phyloP scores from a whole-genome alignment of 306 rosid genomes.

The Gynostemma pentaphyllum region DNA sequence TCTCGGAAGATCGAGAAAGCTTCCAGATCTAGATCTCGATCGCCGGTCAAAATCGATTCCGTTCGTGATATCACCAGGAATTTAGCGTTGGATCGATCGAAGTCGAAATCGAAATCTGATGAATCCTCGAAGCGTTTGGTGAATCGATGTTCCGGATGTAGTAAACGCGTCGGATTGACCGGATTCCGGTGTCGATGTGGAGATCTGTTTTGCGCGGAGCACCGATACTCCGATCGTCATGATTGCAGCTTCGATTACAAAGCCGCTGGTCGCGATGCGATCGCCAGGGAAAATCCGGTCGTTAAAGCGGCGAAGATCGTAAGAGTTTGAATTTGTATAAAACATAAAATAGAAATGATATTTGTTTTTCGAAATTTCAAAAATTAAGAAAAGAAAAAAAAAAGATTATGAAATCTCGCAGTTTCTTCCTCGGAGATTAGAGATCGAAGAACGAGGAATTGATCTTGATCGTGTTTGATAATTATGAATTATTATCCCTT shows the following conservation, averaged over 20 bases:
- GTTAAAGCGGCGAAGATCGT: slow-evolving; percentile 78
- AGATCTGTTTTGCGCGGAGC: slow-evolving; percentile 73
- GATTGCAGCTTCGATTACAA: slow-evolving; percentile 89
- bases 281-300: slow-evolving; percentile 90
- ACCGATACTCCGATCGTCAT: slow-evolving; percentile 92
- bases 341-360: slow-evolving; percentile 3
- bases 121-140: slow-evolving; percentile 44
- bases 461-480: slow-evolving; percentile 37
- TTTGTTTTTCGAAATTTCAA: slow-evolving; percentile 2
- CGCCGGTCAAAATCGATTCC: slow-evolving; percentile 16
- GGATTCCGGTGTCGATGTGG: slow-evolving; percentile 96
- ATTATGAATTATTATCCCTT: slow-evolving; percentile 28
- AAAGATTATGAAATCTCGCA: slow-evolving; percentile 25
- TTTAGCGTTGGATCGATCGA: slow-evolving; percentile 8
- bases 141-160: slow-evolving; percentile 80
- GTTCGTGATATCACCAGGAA: slow-evolving; percentile 19
- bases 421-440: slow-evolving; percentile 20
- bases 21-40: slow-evolving; percentile 32
- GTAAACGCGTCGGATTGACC: slow-evolving; percentile 67
- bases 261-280: slow-evolving; percentile 74
- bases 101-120: slow-evolving; percentile 21
- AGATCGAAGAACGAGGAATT: slow-evolving; percentile 19
- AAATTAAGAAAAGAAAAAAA: slow-evolving; percentile 12
- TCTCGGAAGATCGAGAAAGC: slow-evolving; percentile 30
- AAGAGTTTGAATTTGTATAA: slow-evolving; percentile 50